phyloP scores from a whole-genome alignment of 768 basidiomycete species.

The Mycena galericulata region DNA sequence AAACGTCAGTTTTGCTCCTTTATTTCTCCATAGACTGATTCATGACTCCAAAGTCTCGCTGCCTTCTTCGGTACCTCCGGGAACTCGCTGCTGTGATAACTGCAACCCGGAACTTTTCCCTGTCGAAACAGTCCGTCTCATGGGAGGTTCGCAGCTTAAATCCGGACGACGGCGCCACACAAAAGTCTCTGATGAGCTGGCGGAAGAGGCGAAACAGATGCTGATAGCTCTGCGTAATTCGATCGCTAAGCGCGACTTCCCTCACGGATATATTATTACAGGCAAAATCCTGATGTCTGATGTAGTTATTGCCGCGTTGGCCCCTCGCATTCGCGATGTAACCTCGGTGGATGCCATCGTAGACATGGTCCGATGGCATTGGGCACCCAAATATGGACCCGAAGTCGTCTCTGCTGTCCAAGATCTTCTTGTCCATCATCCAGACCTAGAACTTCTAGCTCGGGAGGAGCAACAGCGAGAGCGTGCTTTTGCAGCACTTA shows the following conservation, averaged over 20 bases:
- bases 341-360: no score
- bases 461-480: neutral
- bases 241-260: no score
- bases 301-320: no score
- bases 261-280: no score
- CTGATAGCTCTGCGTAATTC: neutral
- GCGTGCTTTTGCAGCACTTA: neutral
- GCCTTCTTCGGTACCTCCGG: neutral
- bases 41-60: neutral
- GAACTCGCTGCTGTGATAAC: slow-evolving; percentile 19
- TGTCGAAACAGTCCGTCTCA: neutral
- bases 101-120: slow-evolving; percentile 17
- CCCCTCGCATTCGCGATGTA: no score
- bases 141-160: neutral
- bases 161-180: neutral
- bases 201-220: neutral
- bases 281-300: no score
- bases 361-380: no score
- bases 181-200: slow-evolving; percentile 1
- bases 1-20: neutral
- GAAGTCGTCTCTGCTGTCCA: no score
- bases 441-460: no score
- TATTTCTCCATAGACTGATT: neutral
- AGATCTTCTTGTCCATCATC: no score
- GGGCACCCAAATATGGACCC: no score